phyloP scores from a whole-genome alignment of 2,329 filamentous ascomycete genomes.

The Aspergillus fischeri region DNA sequence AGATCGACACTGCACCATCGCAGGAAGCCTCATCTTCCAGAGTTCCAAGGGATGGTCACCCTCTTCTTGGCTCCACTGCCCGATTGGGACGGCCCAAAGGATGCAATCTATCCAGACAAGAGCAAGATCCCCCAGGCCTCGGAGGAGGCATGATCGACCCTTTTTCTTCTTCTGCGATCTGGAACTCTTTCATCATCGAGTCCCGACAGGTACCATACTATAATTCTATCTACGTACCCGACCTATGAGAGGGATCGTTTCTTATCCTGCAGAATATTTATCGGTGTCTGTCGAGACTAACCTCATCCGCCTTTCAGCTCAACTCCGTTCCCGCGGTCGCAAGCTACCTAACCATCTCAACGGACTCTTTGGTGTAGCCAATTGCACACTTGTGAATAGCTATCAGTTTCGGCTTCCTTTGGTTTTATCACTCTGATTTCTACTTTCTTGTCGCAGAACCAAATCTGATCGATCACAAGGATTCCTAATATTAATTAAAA shows the following conservation, averaged over 20 bases:
- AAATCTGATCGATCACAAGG: not conserved
- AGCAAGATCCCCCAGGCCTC: not conserved
- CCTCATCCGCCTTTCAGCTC: not conserved
- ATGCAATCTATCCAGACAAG: not conserved
- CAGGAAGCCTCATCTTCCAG: conserved; percentile 2
- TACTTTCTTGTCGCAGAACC: not conserved
- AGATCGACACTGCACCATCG: conserved; percentile 5
- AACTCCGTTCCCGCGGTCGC: not conserved
- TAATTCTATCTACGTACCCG: not conserved
- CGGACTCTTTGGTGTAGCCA: not conserved
- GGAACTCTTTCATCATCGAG: not conserved
- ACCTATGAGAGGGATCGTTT: not conserved
- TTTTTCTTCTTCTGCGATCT: not conserved
- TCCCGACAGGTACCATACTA: not conserved
- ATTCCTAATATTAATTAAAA: not conserved
- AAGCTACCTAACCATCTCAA: not conserved
- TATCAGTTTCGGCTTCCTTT: not conserved
- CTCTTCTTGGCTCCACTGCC: not conserved
- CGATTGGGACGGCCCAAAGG: not conserved
- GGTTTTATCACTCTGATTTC: not conserved
- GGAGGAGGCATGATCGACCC: not conserved
- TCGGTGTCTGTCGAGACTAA: not conserved
- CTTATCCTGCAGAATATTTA: too few relatives aligned
- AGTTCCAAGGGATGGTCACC: not conserved
- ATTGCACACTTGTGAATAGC: not conserved